Evolutionary conservation across 2,329 filamentous ascomycete genomes (phyloP).

Genomic region (Pyricularia sp.): DNA sequence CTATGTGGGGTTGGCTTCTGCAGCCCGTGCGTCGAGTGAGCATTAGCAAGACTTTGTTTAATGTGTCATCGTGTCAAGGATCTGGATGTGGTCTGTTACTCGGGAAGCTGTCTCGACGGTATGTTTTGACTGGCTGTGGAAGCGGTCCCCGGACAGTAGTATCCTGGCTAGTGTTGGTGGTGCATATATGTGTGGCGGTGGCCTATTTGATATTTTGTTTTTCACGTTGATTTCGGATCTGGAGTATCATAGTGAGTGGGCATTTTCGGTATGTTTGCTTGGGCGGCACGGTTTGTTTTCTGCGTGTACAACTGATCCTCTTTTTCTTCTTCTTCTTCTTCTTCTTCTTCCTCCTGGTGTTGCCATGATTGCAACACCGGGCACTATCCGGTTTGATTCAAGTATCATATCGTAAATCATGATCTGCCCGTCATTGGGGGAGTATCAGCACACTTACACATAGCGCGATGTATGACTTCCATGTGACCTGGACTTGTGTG

Average conservation of each 20-base stretch:
- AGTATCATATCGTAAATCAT: neutral
- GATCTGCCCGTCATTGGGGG: neutral
- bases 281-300: neutral
- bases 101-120: neutral
- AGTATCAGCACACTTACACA: neutral
- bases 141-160: neutral
- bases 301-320: neutral
- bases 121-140: neutral
- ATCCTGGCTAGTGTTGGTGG: neutral
- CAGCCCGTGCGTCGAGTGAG: neutral
- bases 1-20: neutral
- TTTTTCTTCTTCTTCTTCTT: neutral
- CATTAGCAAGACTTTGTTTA: neutral
- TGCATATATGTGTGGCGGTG: neutral
- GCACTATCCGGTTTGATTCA: neutral
- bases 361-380: neutral
- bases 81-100: neutral
- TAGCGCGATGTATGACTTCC: neutral
- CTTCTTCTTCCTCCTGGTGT: neutral
- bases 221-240: neutral
- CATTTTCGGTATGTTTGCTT: neutral
- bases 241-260: neutral
- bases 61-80: neutral
- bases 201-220: neutral
- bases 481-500: neutral